A percentile compares a stretch with the other conserved stretches of the same genome.
Conservation (phyloP, 306 rosid species). For the Canavalia ensiformis region DNA sequence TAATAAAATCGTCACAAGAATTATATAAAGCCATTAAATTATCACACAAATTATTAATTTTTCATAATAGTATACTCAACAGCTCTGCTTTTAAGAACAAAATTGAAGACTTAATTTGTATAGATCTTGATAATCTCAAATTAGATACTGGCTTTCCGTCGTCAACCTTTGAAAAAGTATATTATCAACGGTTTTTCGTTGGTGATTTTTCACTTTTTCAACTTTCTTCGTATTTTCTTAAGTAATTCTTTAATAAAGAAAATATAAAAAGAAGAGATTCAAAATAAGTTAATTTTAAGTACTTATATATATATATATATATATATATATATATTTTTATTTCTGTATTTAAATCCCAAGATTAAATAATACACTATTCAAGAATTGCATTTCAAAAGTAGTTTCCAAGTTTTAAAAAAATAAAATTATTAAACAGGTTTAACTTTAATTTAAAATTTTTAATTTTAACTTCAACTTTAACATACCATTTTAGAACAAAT, state of each 20-base stretch:
- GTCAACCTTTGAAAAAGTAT: neutral
- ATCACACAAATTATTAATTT: neutral
- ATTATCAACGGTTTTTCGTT: neutral
- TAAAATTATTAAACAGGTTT: neutral
- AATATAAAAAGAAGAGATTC: neutral
- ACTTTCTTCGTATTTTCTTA: neutral
- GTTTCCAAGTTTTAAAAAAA: neutral
- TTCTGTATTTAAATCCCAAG: neutral
- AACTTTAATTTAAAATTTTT: neutral
- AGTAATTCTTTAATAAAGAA: too few species aligned
- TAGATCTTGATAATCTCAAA: neutral
- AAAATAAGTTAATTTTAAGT: neutral
- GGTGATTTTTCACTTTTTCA: neutral
- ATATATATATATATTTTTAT: too few species aligned
- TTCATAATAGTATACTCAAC: too few species aligned
- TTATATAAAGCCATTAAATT: neutral
- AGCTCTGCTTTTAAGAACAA: neutral
- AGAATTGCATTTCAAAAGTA: neutral
- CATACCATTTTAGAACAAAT: neutral
- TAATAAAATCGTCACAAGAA: neutral
- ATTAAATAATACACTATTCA: too few species aligned
- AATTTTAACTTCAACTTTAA: neutral
- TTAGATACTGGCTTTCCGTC: conserved; percentile 1
- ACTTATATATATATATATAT: too few species aligned
- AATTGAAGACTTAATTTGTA: neutral